These are phyloP conservation scores for Cutaneotrichosporon sp. DNA, from an alignment of 1,284 basidiomycete species.

Conservation along the genomic window DNA sequence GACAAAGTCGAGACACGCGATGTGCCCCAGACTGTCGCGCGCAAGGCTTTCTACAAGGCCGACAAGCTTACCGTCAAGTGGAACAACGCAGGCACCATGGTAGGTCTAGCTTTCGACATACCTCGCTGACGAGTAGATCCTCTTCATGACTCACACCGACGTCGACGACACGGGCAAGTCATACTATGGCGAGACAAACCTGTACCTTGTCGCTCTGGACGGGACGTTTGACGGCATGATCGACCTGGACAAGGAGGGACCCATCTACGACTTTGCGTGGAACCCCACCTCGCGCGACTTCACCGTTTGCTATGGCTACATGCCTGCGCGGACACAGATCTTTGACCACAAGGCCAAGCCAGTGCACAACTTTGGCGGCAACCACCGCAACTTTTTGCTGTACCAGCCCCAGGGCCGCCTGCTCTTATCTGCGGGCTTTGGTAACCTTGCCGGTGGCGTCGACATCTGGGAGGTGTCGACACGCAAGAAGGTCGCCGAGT, in stretches of 20 bases:
- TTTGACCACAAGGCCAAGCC: conserved; percentile 87
- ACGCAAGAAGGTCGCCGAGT: conserved; percentile 73
- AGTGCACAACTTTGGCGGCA: conserved; percentile 83
- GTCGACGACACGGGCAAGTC: conserved; percentile 96
- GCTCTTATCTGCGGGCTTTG: conserved; percentile 86
- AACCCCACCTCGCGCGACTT: conserved; percentile 97
- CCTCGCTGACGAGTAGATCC: conserved; percentile 59
- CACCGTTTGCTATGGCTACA: conserved; percentile 85
- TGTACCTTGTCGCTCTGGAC: conserved; percentile 90
- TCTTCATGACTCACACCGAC: conserved; percentile 90
- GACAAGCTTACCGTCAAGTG: conserved; percentile 92
- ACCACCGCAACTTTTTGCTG: conserved; percentile 83
- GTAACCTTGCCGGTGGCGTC: conserved; percentile 89
- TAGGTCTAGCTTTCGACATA: too few species aligned
- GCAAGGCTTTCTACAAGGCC: conserved; percentile 93
- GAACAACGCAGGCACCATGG: conserved; percentile 74
- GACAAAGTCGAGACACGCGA: conserved; percentile 55
- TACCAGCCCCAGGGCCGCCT: conserved; percentile 94
- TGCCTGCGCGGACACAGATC: conserved; percentile 88
- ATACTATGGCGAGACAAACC: conserved; percentile 95
- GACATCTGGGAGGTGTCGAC: conserved; percentile 87
- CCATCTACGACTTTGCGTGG: conserved; percentile 95
- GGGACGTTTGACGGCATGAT: conserved; percentile 93
- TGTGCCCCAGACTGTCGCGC: conserved; percentile 47
- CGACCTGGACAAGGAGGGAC: conserved; percentile 91